Base-by-base conservation (phyloP, 1,284 basidiomycete species). In the Phaffia rhodozyma region DNA sequence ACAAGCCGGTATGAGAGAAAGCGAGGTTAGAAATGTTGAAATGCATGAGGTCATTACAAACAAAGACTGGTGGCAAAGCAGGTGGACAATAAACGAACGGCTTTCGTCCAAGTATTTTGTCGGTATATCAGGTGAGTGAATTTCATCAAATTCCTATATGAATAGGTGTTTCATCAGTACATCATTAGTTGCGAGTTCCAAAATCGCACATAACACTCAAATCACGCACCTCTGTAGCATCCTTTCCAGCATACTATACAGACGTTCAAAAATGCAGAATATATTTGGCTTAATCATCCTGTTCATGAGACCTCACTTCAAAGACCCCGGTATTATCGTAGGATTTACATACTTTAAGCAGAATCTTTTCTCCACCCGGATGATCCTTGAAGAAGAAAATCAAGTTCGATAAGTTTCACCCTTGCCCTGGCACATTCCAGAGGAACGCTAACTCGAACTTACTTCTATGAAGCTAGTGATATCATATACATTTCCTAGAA, bases 61-160 rank as follows among this genome's bases (percentile, higher is more conserved):
- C 25, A 32, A 53, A 53, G 11, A 13, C 6, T 18, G 18, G 18
- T 20, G 11, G 25, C 2, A 53, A 49, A 55, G 43, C 58, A 55
- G 11, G 30, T 18, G 20, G 34, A 16, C 43, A 23, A 43, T 58
- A 25, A 5, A 73, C 84, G 69, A 68, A 86, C 84, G 87, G 85
- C 72, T 87, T 88, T 66, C 87, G 55, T 86, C 86, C 27, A 94
- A 79, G 73, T 93, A 85, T 34, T 84, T 86, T 38, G 84, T 86
- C 69, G 93, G 89, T 1, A 88, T 86, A 69, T 91, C 85, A 3
- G 89, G 89, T 0, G 90, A 90, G 71, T 93, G 90, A 53, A 92
- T 90, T 9, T 50, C 86, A 85, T 61, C 73, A 60, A 27, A 55
- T 9, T 43, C 34, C 38, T 43, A 43, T 43, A 43, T 11, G 13